phyloP scores from a whole-genome alignment of 2,329 filamentous ascomycete species.

The Didymella lethalis region DNA sequence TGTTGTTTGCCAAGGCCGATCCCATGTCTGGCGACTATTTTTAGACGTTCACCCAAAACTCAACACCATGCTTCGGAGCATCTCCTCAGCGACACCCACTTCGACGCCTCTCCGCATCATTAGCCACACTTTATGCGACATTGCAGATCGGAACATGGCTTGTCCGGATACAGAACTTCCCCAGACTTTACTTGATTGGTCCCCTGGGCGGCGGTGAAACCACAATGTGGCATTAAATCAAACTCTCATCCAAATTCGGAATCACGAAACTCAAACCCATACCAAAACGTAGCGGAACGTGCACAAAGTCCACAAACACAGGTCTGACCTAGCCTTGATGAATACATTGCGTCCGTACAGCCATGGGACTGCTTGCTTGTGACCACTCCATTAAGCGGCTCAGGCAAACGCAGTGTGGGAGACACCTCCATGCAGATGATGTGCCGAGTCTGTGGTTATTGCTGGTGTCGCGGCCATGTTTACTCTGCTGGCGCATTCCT shows the following conservation, averaged over 20 bases:
- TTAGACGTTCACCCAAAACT: constrained; percentile 5
- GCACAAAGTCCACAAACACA: constrained; percentile 28
- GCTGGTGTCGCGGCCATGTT: neutral
- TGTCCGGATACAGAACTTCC: constrained; percentile 31
- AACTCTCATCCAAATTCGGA: constrained; percentile 29
- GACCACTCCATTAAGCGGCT: neutral
- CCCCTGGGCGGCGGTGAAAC: constrained; percentile 38
- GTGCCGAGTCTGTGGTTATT: neutral
- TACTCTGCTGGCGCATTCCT: too few relatives aligned
- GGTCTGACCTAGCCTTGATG: constrained; percentile 14
- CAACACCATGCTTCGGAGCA: constrained; percentile 8
- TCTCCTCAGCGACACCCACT: constrained; percentile 3
- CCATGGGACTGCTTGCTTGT: constrained; percentile 13
- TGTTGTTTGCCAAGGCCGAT: constrained; percentile 11
- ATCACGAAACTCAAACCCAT: constrained; percentile 33
- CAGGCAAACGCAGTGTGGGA: constrained; percentile 1
- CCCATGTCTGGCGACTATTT: neutral
- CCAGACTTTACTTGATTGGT: constrained; percentile 26
- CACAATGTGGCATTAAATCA: constrained; percentile 40
- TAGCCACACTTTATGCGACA: constrained; percentile 21
- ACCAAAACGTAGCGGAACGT: constrained; percentile 20
- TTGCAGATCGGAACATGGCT: constrained; percentile 31
- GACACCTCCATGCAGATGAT: constrained; percentile 1
- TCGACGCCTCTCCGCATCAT: constrained; percentile 10
- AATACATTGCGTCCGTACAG: constrained; percentile 10